A percentile compares a stretch with the other conserved stretches of the same genome.
phyloP scores from a whole-genome alignment of 2,329 filamentous ascomycete species.

The Helminthosporium solani region DNA sequence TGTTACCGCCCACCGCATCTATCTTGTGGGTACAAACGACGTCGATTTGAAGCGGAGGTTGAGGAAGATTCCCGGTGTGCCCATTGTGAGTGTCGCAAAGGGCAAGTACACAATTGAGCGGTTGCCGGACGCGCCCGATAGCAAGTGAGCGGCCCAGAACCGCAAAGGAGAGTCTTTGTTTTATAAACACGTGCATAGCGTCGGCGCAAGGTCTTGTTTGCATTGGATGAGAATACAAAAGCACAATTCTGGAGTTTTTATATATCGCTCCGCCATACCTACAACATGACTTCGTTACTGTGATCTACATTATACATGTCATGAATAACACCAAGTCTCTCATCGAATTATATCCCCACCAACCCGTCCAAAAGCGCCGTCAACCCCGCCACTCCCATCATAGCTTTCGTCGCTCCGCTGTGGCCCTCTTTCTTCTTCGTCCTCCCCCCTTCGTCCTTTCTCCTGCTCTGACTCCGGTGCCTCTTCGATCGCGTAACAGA shows the following conservation, averaged over 20 bases:
- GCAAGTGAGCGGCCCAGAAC: no score
- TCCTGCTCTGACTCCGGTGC: slow-evolving; percentile 15
- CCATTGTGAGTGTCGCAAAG: slow-evolving; percentile 76
- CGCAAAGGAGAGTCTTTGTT: no score
- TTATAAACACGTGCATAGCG: slow-evolving; percentile 22
- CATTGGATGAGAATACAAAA: not conserved
- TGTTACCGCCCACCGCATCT: slow-evolving; percentile 50
- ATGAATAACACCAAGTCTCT: no score
- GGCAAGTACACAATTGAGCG: slow-evolving; percentile 95
- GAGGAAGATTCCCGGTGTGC: slow-evolving; percentile 77
- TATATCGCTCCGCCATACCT: no score
- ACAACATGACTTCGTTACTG: no score
- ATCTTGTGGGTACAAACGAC: slow-evolving; percentile 54
- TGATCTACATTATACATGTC: no score
- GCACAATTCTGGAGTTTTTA: not conserved
- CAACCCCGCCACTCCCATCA: slow-evolving; percentile 41
- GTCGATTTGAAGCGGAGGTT: slow-evolving; percentile 70
- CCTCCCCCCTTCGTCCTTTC: slow-evolving; percentile 7
- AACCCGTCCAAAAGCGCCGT: slow-evolving; percentile 41
- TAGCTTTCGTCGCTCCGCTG: slow-evolving; percentile 32
- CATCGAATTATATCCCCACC: slow-evolving; percentile 21
- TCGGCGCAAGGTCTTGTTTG: slow-evolving; percentile 8
- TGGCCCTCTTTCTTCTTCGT: slow-evolving; percentile 25
- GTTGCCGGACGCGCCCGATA: slow-evolving; percentile 78
- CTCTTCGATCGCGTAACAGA: slow-evolving; percentile 12